Evolutionary conservation across 2,329 filamentous ascomycete genomes (phyloP).

Genomic region (Zymoseptoria brevis): DNA sequence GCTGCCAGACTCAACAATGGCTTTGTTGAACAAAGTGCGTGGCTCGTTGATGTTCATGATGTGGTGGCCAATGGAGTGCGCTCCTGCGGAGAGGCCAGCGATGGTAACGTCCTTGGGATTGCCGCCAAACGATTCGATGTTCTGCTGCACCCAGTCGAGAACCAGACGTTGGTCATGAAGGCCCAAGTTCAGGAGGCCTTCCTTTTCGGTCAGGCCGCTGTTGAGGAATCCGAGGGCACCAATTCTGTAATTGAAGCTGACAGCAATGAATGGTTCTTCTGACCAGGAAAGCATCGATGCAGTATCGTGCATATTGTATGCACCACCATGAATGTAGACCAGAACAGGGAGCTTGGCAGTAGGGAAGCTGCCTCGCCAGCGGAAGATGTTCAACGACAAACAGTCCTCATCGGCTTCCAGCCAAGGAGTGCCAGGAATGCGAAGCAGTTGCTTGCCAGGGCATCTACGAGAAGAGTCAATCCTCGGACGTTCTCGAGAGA

Average conservation of each 20-base stretch:
- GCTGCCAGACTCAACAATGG: conserved; percentile 41
- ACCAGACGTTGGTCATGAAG: conserved; percentile 35
- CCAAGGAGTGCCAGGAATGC: conserved; percentile 16
- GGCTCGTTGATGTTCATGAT: conserved; percentile 44
- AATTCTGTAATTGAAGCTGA: conserved; percentile 56
- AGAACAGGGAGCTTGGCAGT: conserved; percentile 44
- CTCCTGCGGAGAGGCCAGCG: conserved; percentile 47
- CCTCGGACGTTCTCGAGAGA: conserved; percentile 17
- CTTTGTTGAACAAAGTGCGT: conserved; percentile 37
- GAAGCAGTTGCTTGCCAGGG: conserved; percentile 22
- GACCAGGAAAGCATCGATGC: conserved; percentile 43
- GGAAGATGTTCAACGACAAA: conserved; percentile 52
- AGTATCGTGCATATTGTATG: conserved; percentile 53
- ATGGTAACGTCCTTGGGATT: conserved; percentile 23
- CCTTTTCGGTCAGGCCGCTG: conserved; percentile 43
- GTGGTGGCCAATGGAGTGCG: conserved; percentile 62
- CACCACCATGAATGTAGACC: conserved; percentile 57
- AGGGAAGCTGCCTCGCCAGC: conserved; percentile 32
- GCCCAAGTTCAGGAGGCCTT: conserved; percentile 43
- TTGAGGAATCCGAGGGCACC: conserved; percentile 62
- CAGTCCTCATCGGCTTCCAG: conserved; percentile 44
- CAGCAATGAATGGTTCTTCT: conserved; percentile 43
- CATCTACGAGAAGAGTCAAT: conserved; percentile 13
- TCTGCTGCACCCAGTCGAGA: conserved; percentile 35
- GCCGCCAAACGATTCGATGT: conserved; percentile 35